Conservation (phyloP, 139 green algal species). For the Penium margaritaceum region DNA sequence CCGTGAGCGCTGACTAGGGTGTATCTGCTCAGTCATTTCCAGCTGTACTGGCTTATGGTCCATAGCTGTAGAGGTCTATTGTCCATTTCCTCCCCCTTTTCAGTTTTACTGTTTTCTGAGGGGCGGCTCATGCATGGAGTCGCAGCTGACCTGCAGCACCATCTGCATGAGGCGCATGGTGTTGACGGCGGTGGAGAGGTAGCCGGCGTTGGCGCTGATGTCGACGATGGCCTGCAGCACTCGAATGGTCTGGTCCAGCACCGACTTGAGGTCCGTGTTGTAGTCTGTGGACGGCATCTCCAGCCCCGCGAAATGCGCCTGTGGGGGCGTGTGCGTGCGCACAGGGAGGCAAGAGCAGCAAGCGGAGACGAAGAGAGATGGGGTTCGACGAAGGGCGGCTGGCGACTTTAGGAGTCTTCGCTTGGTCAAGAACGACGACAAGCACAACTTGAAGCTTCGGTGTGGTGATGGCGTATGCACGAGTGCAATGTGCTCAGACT, state of each 20-base stretch:
- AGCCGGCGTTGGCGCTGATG: constrained; percentile 68
- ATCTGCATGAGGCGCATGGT: constrained; percentile 76
- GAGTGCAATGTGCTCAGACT: no score
- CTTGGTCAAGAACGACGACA: no score
- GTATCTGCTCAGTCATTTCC: neutral
- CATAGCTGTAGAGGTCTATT: no score
- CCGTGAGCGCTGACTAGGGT: neutral
- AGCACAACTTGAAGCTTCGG: no score
- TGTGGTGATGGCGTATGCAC: no score
- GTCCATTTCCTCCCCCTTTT: no score
- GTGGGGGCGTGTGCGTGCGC: neutral
- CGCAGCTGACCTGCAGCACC: constrained; percentile 69
- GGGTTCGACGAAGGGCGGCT: no score
- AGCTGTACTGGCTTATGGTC: neutral
- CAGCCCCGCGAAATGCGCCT: neutral
- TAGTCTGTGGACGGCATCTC: constrained; percentile 86
- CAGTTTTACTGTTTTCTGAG: no score
- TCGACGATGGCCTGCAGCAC: constrained; percentile 88
- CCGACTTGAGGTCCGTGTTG: constrained; percentile 81
- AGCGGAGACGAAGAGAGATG: no score
- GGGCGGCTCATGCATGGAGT: neutral
- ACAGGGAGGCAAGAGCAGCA: no score
- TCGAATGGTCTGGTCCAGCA: constrained; percentile 83
- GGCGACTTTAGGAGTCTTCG: no score
- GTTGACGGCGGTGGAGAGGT: constrained; percentile 66